Base-by-base conservation (phyloP, 1,139 yeast genomes). In the Scheffersomyces quercinus region DNA sequence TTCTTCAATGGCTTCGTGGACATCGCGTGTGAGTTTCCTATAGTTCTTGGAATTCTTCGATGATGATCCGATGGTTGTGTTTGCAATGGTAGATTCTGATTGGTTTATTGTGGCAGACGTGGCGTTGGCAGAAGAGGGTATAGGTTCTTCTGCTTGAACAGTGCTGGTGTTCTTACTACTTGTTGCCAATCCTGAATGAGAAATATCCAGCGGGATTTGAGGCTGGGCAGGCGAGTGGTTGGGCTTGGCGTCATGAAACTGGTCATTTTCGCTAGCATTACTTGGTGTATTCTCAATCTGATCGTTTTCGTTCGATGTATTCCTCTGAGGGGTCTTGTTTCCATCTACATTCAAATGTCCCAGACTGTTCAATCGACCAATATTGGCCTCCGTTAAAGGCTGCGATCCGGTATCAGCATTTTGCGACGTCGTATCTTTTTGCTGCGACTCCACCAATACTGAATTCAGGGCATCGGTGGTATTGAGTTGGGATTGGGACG, bases 1-100 rank as follows among this genome's bases (percentile, higher is more conserved):
- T 45, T 83, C 87, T 43, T 77, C 80, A 35, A 88, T 77, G 3
- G 95, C 88, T 33, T 77, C 78, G 48, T 81, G 80, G 8, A 88
- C 82, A 55, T 86, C 95, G 49, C 79, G 74, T 3, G 75, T 69
- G 35, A 75, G 59, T 49, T 72, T 74, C 50, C 66, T 70, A 53
- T 72, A 75, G 50, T 70, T 60, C 37, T 51, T 55, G 4, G 53
- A 45, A 36, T 52, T 52, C 38, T 51, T 53, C 11, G 55, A 55
- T 26, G 54, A 50, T 29, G 52, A 52, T 34, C 26, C 26, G 26
- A 20, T 8, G 8, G 26, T 20, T 20, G 26, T 20, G 26, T 20
- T 20, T 20, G 26, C 26, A 1, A 20, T 20, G 26, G 26, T 7
- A 7, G 26, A 20, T 20, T 20, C 26, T 6, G 26, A 20, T 20